Percentiles rank a stretch among this genome's conserved stretches.
Conservation (phyloP, 768 basidiomycete species). For the Leccinum subgranulosum region DNA sequence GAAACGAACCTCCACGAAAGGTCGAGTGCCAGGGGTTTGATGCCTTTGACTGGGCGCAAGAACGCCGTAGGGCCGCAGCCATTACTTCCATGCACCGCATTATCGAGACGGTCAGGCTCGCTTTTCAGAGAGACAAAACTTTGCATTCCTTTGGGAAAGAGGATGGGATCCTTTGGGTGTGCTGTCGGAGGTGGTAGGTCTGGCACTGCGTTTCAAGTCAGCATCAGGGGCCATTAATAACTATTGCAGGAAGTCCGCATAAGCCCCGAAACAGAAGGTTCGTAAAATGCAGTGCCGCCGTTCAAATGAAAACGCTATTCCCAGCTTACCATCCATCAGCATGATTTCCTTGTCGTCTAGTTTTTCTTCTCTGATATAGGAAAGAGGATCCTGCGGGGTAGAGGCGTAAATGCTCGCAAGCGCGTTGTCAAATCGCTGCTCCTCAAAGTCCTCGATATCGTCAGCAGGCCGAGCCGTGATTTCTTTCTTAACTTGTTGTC, state of each 20-base stretch:
- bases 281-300: constrained; percentile 8
- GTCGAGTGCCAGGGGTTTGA: constrained; percentile 54
- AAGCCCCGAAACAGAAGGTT: constrained; percentile 18
- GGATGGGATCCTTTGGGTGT: constrained; percentile 33
- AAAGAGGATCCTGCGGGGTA: constrained; percentile 22
- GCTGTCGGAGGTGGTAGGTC: constrained; percentile 50
- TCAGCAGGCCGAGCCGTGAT: background rate
- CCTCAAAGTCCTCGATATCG: constrained; percentile 5
- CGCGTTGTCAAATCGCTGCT: constrained; percentile 28
- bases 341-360: constrained; percentile 48
- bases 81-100: background rate
- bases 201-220: constrained; percentile 46
- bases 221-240: constrained; percentile 21
- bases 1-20: constrained; percentile 64
- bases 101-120: background rate
- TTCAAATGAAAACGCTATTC: constrained; percentile 11
- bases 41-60: constrained; percentile 56
- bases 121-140: constrained; percentile 27
- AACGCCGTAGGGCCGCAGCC: constrained; percentile 13
- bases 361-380: constrained; percentile 50
- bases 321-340: constrained; percentile 56
- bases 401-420: constrained; percentile 34
- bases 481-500: background rate
- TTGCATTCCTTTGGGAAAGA: constrained; percentile 32
- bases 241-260: constrained; percentile 18